These are phyloP conservation scores for Leccinum longicurvipes DNA, from an alignment of 768 basidiomycete species.

Conservation along the genomic window DNA sequence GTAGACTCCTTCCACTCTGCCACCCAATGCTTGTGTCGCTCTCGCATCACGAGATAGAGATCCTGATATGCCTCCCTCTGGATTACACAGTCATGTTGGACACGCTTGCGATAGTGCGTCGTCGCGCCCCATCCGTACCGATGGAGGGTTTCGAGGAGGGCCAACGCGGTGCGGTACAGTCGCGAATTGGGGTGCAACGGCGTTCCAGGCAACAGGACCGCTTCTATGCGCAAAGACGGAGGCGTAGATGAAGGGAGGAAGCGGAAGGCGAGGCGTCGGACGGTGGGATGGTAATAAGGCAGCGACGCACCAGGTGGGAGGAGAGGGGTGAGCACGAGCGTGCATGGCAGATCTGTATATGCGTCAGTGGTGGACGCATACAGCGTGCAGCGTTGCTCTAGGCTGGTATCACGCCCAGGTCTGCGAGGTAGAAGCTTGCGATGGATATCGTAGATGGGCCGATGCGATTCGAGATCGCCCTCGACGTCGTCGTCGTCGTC, in stretches of 20 bases:
- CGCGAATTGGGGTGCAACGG: slow-evolving; percentile 55
- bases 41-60: slow-evolving; percentile 82
- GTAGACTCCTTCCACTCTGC: slow-evolving; percentile 77
- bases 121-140: slow-evolving; percentile 87
- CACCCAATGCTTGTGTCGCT: slow-evolving; percentile 75
- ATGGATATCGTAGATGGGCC: slow-evolving; percentile 51
- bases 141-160: slow-evolving; percentile 78
- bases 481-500: slow-evolving; percentile 29
- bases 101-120: slow-evolving; percentile 83
- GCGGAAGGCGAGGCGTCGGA: slow-evolving; percentile 78
- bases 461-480: slow-evolving; percentile 34
- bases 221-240: slow-evolving; percentile 24
- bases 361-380: slow-evolving; percentile 37
- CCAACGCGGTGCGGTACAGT: slow-evolving; percentile 75
- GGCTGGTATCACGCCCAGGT: slow-evolving; percentile 66
- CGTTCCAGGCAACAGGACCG: slow-evolving; percentile 38
- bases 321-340: slow-evolving; percentile 62
- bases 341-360: slow-evolving; percentile 27
- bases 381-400: slow-evolving; percentile 81
- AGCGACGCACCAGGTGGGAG: slow-evolving; percentile 42
- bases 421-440: slow-evolving; percentile 73
- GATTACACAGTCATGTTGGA: slow-evolving; percentile 77
- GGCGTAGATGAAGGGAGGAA: slow-evolving; percentile 41
- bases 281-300: slow-evolving; percentile 90
- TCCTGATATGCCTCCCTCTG: slow-evolving; percentile 83